A percentile compares a stretch with the other conserved stretches of the same genome.
These are phyloP conservation scores for Citrullus amarus DNA, from an alignment of 306 rosid species.

Conservation along the genomic window DNA sequence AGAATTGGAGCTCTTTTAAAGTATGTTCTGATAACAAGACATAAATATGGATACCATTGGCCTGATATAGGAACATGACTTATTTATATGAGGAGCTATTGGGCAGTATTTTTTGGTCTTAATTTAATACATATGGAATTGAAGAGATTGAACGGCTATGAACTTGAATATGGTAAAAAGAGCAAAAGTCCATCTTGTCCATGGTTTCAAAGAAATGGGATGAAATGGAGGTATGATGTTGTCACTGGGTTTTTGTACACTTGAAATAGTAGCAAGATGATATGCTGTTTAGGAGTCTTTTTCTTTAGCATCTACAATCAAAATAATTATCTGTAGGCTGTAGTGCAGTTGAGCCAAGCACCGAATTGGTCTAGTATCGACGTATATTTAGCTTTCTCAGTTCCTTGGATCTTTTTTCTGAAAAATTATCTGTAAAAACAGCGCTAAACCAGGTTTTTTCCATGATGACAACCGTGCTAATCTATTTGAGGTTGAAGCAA, in stretches of 20 bases:
- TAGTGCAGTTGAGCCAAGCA: not conserved
- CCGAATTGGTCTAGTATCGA: not conserved
- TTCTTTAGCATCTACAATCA: not conserved
- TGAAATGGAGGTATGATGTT: not conserved
- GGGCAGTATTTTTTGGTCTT: no score
- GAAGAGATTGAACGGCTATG: no score
- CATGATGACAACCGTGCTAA: slow-evolving; percentile 80
- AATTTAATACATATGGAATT: no score
- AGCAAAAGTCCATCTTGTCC: not conserved
- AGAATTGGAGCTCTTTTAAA: not conserved
- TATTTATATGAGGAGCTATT: not conserved
- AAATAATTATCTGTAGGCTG: not conserved
- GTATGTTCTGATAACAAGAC: not conserved
- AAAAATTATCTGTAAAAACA: slow-evolving; percentile 24
- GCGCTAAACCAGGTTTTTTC: slow-evolving; percentile 97
- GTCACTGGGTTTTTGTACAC: not conserved
- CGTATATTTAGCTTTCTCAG: not conserved
- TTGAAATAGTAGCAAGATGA: not conserved
- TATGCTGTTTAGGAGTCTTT: not conserved
- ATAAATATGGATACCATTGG: not conserved
- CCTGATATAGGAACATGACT: not conserved
- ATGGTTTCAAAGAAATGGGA: not conserved
- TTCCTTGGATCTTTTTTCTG: not conserved
- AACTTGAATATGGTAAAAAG: no score
- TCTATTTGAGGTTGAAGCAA: slow-evolving; percentile 80